Conservation (phyloP, 345 rosid genomes). For the Populus euphratica region DNA sequence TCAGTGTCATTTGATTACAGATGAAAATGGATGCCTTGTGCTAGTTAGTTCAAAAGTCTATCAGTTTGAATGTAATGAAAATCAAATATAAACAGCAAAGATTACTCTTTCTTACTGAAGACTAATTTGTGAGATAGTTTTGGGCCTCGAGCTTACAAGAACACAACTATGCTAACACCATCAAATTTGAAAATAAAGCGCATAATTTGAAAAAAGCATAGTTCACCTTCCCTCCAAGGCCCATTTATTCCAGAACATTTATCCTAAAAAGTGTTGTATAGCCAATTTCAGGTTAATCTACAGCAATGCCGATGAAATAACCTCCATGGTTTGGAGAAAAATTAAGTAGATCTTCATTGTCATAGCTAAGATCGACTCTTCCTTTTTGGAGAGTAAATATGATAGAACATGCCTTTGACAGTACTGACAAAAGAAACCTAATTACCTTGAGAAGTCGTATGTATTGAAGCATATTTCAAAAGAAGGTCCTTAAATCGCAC, state of each 20-base stretch:
- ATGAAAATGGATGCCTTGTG: not conserved
- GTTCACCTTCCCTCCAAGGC: not conserved
- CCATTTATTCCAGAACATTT: not conserved
- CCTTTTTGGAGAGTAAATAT: not conserved
- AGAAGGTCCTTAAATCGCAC: not conserved
- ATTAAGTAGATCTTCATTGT: not conserved
- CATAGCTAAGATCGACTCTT: not conserved
- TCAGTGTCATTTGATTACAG: not conserved
- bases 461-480: not conserved
- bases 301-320: not conserved
- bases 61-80: not conserved
- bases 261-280: not conserved
- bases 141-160: not conserved
- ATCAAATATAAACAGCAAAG: not conserved
- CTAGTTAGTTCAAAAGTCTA: not conserved
- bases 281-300: not conserved
- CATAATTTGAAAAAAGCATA: not conserved
- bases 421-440: not conserved
- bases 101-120: not conserved
- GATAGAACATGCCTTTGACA: not conserved
- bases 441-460: not conserved
- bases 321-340: not conserved
- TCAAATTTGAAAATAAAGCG: not conserved
- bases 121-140: not conserved
- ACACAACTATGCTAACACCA: not conserved